Evolutionary conservation across 306 rosid genomes (phyloP).

Genomic region (Dryas octopetala): DNA sequence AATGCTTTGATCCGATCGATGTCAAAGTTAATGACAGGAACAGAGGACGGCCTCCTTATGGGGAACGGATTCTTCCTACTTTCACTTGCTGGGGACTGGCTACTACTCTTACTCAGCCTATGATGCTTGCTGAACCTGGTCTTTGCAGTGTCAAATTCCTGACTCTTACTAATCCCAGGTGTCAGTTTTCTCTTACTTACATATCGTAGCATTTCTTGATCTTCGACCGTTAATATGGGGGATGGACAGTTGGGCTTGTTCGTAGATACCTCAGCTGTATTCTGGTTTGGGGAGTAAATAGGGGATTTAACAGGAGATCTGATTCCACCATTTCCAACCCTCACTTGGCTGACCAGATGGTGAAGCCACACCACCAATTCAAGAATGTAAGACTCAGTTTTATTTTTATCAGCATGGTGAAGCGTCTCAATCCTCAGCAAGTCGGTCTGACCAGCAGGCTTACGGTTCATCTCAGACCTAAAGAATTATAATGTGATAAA

Average conservation of each 20-base stretch:
- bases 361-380: conserved; percentile 95
- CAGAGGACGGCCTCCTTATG: conserved; percentile 59
- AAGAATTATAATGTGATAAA: conserved; percentile 22
- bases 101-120: conserved; percentile 88
- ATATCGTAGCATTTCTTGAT: conserved; percentile 84
- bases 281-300: conserved; percentile 69
- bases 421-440: conserved; percentile 86
- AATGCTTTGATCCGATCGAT: conserved; percentile 70
- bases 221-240: conserved; percentile 74
- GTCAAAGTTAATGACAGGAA: conserved; percentile 80
- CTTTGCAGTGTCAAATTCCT: conserved; percentile 72
- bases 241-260: conserved; percentile 51
- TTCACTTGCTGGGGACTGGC: conserved; percentile 77
- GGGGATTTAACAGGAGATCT: conserved; percentile 95
- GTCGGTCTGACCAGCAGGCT: conserved; percentile 72
- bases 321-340: conserved; percentile 65
- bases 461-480: conserved; percentile 74
- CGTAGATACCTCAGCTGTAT: conserved; percentile 38
- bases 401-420: conserved; percentile 88
- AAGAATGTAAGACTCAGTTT: conserved; percentile 76
- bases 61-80: conserved; percentile 51
- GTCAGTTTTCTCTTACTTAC: conserved; percentile 81
- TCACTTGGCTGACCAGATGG: conserved; percentile 76
- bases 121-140: conserved; percentile 71
- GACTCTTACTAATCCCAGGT: conserved; percentile 96